Percentiles rank a stretch among this genome's conserved stretches.
phyloP scores from a whole-genome alignment of 768 basidiomycete genomes.

The Serendipita sp. region DNA sequence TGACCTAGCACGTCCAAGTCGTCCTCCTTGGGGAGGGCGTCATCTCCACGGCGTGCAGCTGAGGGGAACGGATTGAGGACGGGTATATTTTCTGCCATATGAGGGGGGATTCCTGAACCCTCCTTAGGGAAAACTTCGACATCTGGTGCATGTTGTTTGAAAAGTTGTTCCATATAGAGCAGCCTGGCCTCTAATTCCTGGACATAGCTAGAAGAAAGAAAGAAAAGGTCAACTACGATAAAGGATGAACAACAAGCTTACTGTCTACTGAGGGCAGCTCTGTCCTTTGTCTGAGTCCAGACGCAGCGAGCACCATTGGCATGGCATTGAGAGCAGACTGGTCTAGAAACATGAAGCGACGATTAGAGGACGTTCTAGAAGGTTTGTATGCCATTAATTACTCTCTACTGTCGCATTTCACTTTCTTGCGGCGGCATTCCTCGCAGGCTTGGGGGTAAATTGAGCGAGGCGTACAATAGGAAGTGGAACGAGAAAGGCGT shows the following conservation, averaged over 20 bases:
- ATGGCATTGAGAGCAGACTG: conserved; percentile 68
- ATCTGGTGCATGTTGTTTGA: conserved; percentile 63
- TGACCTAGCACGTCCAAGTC: conserved; percentile 16
- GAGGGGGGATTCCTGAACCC: conserved; percentile 6
- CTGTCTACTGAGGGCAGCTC: conserved; percentile 81
- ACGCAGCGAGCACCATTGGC: conserved; percentile 63
- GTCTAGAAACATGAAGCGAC: conserved; percentile 16
- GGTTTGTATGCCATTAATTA: neutral
- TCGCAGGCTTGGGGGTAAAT: conserved; percentile 24
- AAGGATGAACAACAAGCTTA: conserved; percentile 23
- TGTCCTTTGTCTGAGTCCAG: conserved; percentile 84
- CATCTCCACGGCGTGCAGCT: neutral
- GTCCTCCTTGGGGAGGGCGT: neutral
- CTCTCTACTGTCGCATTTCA: conserved; percentile 81
- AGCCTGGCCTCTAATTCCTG: conserved; percentile 81
- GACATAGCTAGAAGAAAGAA: conserved; percentile 45
- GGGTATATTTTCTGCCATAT: conserved; percentile 7
- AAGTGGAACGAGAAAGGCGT: conserved; percentile 16
- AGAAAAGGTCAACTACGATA: conserved; percentile 9
- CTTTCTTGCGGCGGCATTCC: conserved; percentile 53
- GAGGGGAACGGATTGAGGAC: neutral
- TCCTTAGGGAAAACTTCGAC: conserved; percentile 40
- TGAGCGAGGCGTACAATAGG: conserved; percentile 7
- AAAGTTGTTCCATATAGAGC: conserved; percentile 77
- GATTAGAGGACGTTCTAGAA: neutral